Conservation (phyloP, 225 moss, liverwort and hornwort species). For the Physcomitrium patens region DNA sequence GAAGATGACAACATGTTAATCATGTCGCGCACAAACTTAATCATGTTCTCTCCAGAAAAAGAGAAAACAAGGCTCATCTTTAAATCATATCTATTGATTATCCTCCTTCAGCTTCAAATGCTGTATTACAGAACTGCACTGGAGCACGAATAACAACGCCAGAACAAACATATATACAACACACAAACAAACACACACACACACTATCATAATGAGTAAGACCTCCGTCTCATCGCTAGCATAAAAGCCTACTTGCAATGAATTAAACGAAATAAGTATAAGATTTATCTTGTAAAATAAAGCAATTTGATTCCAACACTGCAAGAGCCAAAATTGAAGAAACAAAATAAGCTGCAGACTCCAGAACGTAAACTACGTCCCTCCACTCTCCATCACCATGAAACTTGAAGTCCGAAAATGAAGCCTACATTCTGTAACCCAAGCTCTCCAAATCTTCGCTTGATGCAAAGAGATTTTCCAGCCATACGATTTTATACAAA, state of each 20-base stretch:
- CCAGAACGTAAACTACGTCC: slow-evolving; percentile 1
- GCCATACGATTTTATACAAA: neutral
- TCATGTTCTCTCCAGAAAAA: slow-evolving; percentile 10
- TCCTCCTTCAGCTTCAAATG: slow-evolving; percentile 16
- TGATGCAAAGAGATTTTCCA: neutral
- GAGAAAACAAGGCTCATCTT: neutral
- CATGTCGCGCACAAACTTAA: slow-evolving; percentile 9
- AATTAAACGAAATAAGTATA: neutral
- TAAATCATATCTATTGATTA: neutral
- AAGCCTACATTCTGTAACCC: neutral
- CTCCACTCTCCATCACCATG: slow-evolving; percentile 6
- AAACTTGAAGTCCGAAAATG: neutral
- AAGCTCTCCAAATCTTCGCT: slow-evolving; percentile 10
- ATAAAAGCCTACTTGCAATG: neutral
- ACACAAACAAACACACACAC: too few species aligned
- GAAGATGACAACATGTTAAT: neutral
- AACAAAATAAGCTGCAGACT: slow-evolving; percentile 4
- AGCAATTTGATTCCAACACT: neutral
- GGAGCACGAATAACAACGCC: slow-evolving; percentile 8
- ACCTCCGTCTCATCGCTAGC: too few species aligned
- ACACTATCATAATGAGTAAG: too few species aligned
- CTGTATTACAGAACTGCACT: slow-evolving; percentile 4
- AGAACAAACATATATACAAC: neutral
- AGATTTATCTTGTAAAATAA: neutral
- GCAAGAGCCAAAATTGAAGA: slow-evolving; percentile 6